phyloP scores from a whole-genome alignment of 1,284 basidiomycete genomes.

The Psilocybe mexicana region DNA sequence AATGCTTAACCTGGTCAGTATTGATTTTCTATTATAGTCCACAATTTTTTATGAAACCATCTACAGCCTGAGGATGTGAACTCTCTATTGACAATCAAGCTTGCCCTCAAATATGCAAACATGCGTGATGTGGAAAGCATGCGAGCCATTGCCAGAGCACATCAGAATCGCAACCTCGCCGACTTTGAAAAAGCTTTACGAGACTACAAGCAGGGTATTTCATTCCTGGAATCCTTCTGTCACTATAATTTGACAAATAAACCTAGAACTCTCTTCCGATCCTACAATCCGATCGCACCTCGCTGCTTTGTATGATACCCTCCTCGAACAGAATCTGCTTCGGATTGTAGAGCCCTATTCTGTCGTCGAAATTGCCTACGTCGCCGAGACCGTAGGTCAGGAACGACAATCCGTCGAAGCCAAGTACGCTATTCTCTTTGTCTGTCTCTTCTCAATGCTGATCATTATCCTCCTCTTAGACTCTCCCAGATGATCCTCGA shows the following conservation, averaged over 20 bases:
- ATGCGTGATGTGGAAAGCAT: slow-evolving; percentile 90
- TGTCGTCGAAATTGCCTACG: slow-evolving; percentile 87
- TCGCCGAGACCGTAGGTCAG: slow-evolving; percentile 89
- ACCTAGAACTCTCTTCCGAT: slow-evolving; percentile 91
- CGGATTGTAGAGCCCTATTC: slow-evolving; percentile 96
- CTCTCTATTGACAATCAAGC: slow-evolving; percentile 83
- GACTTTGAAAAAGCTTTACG: slow-evolving; percentile 88
- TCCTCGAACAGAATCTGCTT: slow-evolving; percentile 93
- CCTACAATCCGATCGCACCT: slow-evolving; percentile 96
- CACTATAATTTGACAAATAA: slow-evolving; percentile 53
- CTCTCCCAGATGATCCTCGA: slow-evolving; percentile 98
- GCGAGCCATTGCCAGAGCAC: slow-evolving; percentile 92
- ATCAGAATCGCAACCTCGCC: slow-evolving; percentile 86
- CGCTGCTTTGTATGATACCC: slow-evolving; percentile 90
- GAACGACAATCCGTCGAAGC: slow-evolving; percentile 91
- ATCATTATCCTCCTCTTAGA: slow-evolving; percentile 39
- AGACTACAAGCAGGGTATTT: slow-evolving; percentile 84
- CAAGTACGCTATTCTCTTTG: slow-evolving; percentile 62
- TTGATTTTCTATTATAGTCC: not conserved
- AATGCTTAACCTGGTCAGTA: slow-evolving; percentile 88
- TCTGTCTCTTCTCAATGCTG: slow-evolving; percentile 1
- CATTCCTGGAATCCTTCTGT: slow-evolving; percentile 88
- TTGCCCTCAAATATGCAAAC: slow-evolving; percentile 84
- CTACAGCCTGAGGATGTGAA: slow-evolving; percentile 89
- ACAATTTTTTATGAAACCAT: not conserved